These are phyloP conservation scores for Boletus pseudopeckii DNA, from an alignment of 768 basidiomycete genomes.

Conservation along the genomic window DNA sequence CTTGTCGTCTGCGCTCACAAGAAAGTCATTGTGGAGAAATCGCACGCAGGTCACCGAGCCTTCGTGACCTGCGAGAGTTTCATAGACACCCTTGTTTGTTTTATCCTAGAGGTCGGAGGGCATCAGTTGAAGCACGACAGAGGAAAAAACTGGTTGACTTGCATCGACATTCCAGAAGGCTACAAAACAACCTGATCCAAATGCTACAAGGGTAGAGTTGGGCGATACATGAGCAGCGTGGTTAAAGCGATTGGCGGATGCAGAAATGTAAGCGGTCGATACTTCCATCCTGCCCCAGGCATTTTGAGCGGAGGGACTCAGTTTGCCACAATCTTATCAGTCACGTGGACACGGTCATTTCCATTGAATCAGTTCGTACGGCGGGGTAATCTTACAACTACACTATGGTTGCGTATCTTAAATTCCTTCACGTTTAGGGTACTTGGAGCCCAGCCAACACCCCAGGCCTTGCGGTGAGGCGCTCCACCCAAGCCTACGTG, in stretches of 20 bases:
- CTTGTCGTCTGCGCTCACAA: conserved; percentile 75
- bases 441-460: conserved; percentile 25
- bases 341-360: conserved; percentile 9
- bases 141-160: conserved; percentile 17
- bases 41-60: conserved; percentile 74
- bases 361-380: background rate
- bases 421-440: conserved; percentile 4
- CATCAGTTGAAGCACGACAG: background rate
- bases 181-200: conserved; percentile 53
- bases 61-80: conserved; percentile 74
- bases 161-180: conserved; percentile 60
- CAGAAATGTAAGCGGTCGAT: conserved; percentile 42
- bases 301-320: background rate
- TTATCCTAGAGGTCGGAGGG: conserved; percentile 38
- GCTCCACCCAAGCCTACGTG: conserved; percentile 31
- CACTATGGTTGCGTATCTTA: background rate
- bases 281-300: conserved; percentile 5
- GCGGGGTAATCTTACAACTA: background rate
- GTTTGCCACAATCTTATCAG: conserved; percentile 12
- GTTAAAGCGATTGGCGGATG: conserved; percentile 46
- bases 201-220: conserved; percentile 43
- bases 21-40: conserved; percentile 49
- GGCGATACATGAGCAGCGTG: conserved; percentile 37
- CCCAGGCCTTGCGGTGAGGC: conserved; percentile 19
- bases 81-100: conserved; percentile 51